phyloP scores from a whole-genome alignment of 2,329 filamentous ascomycete genomes.

The Claviceps lovelessii region DNA sequence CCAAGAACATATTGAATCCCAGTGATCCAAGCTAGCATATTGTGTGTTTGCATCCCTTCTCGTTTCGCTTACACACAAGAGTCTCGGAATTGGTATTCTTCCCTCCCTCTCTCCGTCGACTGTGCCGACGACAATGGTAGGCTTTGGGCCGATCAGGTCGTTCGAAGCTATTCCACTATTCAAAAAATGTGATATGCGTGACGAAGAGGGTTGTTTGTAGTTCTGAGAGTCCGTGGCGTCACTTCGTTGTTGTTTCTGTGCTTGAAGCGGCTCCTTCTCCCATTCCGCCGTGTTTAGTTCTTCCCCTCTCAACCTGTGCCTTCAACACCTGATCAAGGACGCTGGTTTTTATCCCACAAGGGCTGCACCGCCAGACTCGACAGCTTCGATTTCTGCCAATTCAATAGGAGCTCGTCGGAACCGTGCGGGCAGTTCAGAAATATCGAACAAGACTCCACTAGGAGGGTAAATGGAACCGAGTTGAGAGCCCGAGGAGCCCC shows the following conservation, averaged over 20 bases:
- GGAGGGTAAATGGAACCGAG: slow-evolving; percentile 60
- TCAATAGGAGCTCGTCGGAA: slow-evolving; percentile 67
- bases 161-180: neutral
- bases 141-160: neutral
- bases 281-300: neutral
- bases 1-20: neutral
- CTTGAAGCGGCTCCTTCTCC: neutral
- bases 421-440: slow-evolving; percentile 69
- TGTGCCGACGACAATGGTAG: neutral
- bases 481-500: slow-evolving; percentile 49
- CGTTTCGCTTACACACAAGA: neutral
- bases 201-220: neutral
- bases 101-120: neutral
- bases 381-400: slow-evolving; percentile 78
- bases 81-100: neutral
- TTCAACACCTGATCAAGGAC: neutral
- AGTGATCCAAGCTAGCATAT: neutral
- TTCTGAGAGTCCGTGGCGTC: neutral
- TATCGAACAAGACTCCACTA: slow-evolving; percentile 71
- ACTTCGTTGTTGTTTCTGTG: neutral
- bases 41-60: neutral
- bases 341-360: slow-evolving; percentile 28
- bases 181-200: neutral
- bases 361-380: slow-evolving; percentile 80
- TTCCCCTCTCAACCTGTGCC: neutral